These are phyloP conservation scores for Cucurbita moschata DNA, from an alignment of 306 rosid species.

Conservation along the genomic window DNA sequence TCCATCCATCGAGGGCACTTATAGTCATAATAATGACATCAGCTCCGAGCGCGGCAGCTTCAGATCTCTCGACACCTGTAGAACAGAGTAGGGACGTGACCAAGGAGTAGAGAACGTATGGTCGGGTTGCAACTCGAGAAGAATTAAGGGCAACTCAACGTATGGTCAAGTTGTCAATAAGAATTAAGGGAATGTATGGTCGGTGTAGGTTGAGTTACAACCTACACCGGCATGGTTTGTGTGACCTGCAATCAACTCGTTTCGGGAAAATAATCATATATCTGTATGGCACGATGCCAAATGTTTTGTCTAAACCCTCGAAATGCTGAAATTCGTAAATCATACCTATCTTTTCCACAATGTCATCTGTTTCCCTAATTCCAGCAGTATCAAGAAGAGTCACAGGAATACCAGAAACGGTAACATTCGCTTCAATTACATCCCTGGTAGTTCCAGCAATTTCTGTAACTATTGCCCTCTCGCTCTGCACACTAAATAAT, in stretches of 20 bases:
- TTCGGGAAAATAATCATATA: background rate
- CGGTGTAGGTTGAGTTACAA: background rate
- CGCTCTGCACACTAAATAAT: constrained; percentile 86
- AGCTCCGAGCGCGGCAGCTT: constrained; percentile 87
- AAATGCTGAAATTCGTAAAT: constrained; percentile 12
- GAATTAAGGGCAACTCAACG: too few species aligned
- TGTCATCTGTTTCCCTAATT: constrained; percentile 81
- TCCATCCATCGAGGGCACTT: constrained; percentile 90
- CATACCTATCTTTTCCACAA: constrained; percentile 90
- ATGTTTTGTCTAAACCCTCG: background rate
- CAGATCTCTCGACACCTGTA: constrained; percentile 91
- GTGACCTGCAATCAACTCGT: background rate
- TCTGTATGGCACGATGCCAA: background rate
- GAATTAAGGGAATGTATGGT: too few species aligned
- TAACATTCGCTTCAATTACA: constrained; percentile 80
- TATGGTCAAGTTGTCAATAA: background rate
- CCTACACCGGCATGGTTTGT: background rate
- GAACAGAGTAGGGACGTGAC: background rate
- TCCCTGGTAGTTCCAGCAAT: constrained; percentile 98
- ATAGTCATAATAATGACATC: constrained; percentile 73
- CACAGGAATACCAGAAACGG: constrained; percentile 66
- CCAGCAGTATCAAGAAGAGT: constrained; percentile 98
- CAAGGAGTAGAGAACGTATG: too few species aligned
- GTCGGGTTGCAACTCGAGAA: background rate
- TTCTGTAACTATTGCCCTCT: constrained; percentile 96